These are phyloP conservation scores for Yamadazyma spencermartinsiae DNA, from an alignment of 1,139 yeast species.

Conservation along the genomic window DNA sequence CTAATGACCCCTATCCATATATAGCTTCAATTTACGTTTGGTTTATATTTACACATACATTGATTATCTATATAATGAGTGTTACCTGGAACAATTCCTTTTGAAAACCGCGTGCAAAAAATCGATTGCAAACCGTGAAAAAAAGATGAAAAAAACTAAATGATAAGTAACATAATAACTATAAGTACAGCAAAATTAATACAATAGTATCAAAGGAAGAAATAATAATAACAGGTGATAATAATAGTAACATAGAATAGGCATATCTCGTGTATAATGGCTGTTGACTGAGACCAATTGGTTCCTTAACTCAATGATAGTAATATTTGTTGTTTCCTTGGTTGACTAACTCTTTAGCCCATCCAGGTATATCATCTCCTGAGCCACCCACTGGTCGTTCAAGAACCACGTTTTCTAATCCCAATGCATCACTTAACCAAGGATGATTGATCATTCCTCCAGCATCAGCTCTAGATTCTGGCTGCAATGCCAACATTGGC, in stretches of 20 bases:
- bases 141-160: conserved; percentile 1
- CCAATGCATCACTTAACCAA: conserved; percentile 71
- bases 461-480: conserved; percentile 73
- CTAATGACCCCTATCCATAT: conserved; percentile 2
- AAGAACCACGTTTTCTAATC: conserved; percentile 54
- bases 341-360: conserved; percentile 47
- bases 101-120: too few relatives aligned
- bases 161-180: too few relatives aligned
- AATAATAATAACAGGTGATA: neutral
- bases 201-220: conserved; percentile 1
- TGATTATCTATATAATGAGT: conserved; percentile 5
- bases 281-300: too few relatives aligned
- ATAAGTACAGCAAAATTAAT: neutral
- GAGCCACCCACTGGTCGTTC: conserved; percentile 62
- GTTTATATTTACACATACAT: neutral
- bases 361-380: conserved; percentile 77
- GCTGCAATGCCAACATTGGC: conserved; percentile 74
- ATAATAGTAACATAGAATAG: neutral
- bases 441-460: conserved; percentile 77
- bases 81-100: too few relatives aligned
- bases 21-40: neutral
- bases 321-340: conserved; percentile 13
- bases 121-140: too few relatives aligned
- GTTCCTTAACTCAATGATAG: conserved; percentile 8
- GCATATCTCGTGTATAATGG: too few relatives aligned